These are phyloP conservation scores for Penicillium hordei DNA, from an alignment of 2,329 filamentous ascomycete genomes.

Conservation along the genomic window DNA sequence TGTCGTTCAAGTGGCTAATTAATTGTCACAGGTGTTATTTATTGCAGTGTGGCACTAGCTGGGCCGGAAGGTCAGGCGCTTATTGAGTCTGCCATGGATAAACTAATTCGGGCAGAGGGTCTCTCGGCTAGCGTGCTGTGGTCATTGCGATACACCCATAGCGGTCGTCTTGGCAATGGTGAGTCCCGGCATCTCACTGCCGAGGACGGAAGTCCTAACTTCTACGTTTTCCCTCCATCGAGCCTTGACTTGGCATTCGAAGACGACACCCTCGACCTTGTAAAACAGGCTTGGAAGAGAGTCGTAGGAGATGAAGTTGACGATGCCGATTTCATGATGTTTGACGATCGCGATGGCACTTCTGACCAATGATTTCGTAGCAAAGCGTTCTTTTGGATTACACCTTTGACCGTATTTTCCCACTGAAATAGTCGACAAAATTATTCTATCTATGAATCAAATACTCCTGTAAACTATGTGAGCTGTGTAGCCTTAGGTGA, in stretches of 20 bases:
- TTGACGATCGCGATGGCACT: constrained; percentile 69
- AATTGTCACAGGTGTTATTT: constrained; percentile 55
- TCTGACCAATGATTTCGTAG: constrained; percentile 50
- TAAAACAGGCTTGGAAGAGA: constrained; percentile 68
- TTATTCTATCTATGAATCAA: background rate
- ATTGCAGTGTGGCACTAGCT: constrained; percentile 50
- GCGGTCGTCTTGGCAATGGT: constrained; percentile 27
- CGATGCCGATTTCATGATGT: constrained; percentile 68
- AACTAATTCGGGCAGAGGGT: constrained; percentile 44
- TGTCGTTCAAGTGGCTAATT: constrained; percentile 37
- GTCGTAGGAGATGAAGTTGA: constrained; percentile 56
- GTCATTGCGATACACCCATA: constrained; percentile 55
- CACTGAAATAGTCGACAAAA: constrained; percentile 4
- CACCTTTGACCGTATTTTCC: background rate
- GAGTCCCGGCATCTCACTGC: constrained; percentile 16
- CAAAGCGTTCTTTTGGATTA: constrained; percentile 4
- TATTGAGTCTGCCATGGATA: constrained; percentile 37
- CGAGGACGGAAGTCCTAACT: constrained; percentile 38
- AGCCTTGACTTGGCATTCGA: constrained; percentile 70
- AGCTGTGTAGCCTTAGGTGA: too few relatives aligned
- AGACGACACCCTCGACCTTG: constrained; percentile 65
- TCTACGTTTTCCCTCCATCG: constrained; percentile 59
- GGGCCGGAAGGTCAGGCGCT: constrained; percentile 42
- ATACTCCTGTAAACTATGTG: too few relatives aligned
- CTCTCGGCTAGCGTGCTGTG: constrained; percentile 48